Conservation (phyloP, 2,329 filamentous ascomycete genomes). For the Colletotrichum caudatum region DNA sequence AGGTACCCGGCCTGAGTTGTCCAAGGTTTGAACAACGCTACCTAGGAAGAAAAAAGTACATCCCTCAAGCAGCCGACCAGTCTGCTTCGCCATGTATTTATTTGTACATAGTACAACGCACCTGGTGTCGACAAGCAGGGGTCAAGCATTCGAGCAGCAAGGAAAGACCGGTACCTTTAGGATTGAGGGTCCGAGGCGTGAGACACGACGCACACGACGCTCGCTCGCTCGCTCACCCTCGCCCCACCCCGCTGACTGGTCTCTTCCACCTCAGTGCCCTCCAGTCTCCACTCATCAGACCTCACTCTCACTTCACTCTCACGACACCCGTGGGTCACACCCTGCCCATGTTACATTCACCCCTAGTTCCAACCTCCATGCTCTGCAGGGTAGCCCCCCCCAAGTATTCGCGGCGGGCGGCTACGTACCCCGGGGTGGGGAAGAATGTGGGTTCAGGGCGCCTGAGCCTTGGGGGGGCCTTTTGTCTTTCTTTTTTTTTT, state of each 20-base stretch:
- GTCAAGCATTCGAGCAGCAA: constrained; percentile 5
- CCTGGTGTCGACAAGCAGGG: constrained; percentile 14
- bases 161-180: constrained; percentile 15
- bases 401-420: constrained; percentile 33
- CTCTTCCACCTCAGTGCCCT: neutral
- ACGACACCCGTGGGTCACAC: constrained; percentile 16
- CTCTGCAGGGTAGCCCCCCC: constrained; percentile 34
- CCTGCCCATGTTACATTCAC: constrained; percentile 14
- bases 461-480: neutral
- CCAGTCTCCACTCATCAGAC: constrained; percentile 13
- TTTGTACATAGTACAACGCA: neutral
- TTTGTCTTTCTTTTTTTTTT: neutral
- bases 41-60: constrained; percentile 4
- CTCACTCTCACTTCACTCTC: constrained; percentile 25
- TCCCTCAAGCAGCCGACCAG: neutral
- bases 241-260: constrained; percentile 19
- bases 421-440: constrained; percentile 38
- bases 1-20: constrained; percentile 32
- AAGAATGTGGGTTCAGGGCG: constrained; percentile 8
- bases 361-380: constrained; percentile 24
- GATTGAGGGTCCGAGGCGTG: constrained; percentile 34
- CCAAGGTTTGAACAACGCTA: constrained; percentile 23
- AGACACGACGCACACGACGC: constrained; percentile 4
- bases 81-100: neutral
- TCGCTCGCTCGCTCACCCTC: constrained; percentile 4